These are phyloP conservation scores for Saprolegnia diclina DNA, from an alignment of 352 stramenopile genomes.

Conservation along the genomic window DNA sequence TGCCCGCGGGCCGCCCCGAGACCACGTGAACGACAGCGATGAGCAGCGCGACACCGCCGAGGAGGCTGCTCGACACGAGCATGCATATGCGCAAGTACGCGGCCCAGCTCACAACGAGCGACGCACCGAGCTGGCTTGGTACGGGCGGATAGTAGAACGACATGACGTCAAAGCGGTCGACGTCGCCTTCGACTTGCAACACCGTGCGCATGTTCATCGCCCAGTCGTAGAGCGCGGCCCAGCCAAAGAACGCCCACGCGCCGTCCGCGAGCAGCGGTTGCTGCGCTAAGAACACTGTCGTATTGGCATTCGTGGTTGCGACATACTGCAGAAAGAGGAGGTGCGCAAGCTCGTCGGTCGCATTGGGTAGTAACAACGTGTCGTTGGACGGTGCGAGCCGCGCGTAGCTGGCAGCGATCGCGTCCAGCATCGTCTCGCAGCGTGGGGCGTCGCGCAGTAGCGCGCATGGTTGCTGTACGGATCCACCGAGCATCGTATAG, in stretches of 20 bases:
- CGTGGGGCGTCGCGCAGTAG: neutral
- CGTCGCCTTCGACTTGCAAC: slow-evolving; percentile 2
- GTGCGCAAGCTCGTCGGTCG: neutral
- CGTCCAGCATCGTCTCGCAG: neutral
- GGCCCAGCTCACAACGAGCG: neutral
- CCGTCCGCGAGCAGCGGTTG: neutral
- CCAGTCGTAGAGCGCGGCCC: slow-evolving; percentile 16
- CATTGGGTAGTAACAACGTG: neutral
- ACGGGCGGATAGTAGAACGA: neutral
- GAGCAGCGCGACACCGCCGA: neutral
- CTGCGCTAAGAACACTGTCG: neutral
- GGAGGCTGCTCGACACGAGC: neutral
- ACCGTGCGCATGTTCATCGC: neutral
- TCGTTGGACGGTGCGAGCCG: neutral
- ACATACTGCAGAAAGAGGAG: slow-evolving; percentile 15
- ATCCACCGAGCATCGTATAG: neutral
- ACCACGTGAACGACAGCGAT: neutral
- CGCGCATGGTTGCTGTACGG: neutral
- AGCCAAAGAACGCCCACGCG: slow-evolving; percentile 12
- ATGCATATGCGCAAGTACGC: neutral
- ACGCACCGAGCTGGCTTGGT: neutral
- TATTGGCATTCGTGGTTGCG: neutral
- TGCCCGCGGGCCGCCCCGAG: neutral
- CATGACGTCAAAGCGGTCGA: neutral
- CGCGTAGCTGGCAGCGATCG: neutral